Evolutionary conservation across 306 rosid species (phyloP), one percentile per base, ranked within the genome.

Genomic region (Vigna radiata): DNA sequence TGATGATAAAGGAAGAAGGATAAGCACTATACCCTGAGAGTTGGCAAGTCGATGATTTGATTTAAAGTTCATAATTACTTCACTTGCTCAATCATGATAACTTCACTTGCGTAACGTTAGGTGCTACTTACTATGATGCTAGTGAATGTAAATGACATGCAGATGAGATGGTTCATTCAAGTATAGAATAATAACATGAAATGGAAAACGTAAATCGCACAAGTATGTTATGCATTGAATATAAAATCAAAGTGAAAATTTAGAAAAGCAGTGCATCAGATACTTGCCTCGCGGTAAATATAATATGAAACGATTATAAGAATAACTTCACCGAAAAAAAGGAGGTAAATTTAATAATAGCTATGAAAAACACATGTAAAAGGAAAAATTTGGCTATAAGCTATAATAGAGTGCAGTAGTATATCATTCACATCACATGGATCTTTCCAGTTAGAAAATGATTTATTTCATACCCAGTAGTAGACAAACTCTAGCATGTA

Each of bases 1-100:
- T 73, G 83, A 21, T 53, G 2, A 69, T 41, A 43, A 75, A 67
- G 39, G 31, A 68, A 46, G 72, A 83, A 44, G 17, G 66, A 64
- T 43, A 52, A 69, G 36, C 63, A 58, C 44, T 76, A 70, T 18
- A 84, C 67, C 82, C 6, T 55, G 82, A 87, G 87, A 88, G 98
- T 95, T 95, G 96, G 90, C 84, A 92, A 81, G 98, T 92, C 97
- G 27, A 82, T 39, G 76, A 82, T 85, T 88, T 83, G 90, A 88
- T 91, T 82, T 76, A 81, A 90, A 88, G 91, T 71, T 82, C 72
- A 53, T 14, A 72, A 56, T 65, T 82, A 65, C 77, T 75, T 80
- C 76, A 84, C 77, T 73, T 85, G 79, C 76, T 33, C 25, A 19
- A 37, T 49, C 27, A 31, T 56, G 6, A 55, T 55, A 15, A 25